Evolutionary conservation across 768 basidiomycete genomes (phyloP).

Genomic region (Boletales sp.): DNA sequence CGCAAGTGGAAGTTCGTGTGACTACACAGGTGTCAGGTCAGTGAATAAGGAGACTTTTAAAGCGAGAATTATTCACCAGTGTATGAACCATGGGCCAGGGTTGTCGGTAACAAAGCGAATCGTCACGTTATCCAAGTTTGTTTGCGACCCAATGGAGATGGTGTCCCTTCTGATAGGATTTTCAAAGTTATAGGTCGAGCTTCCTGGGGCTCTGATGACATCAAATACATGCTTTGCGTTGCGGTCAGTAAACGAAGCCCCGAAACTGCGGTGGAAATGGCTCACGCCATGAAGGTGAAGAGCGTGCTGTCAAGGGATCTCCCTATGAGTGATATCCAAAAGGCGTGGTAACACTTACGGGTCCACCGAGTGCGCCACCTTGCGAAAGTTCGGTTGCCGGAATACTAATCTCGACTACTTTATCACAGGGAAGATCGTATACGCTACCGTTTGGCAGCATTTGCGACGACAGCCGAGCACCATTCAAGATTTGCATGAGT

Average conservation of each 20-base stretch:
- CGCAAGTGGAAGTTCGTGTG: slow-evolving; percentile 22
- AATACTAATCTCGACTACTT: slow-evolving; percentile 18
- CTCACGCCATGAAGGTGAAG: slow-evolving; percentile 23
- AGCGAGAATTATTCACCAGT: slow-evolving; percentile 10
- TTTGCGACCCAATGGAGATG: slow-evolving; percentile 28
- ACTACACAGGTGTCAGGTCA: slow-evolving; percentile 5
- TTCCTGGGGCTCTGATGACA: slow-evolving; percentile 42
- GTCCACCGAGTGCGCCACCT: slow-evolving; percentile 30
- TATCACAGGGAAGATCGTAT: slow-evolving; percentile 11
- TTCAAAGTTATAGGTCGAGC: slow-evolving; percentile 34
- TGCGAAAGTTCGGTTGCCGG: slow-evolving; percentile 9
- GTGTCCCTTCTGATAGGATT: slow-evolving; percentile 57
- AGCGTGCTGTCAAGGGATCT: slow-evolving; percentile 10
- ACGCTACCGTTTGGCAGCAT: slow-evolving; percentile 13
- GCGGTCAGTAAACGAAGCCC: not conserved
- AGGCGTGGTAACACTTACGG: slow-evolving; percentile 12
- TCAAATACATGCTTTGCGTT: slow-evolving; percentile 36
- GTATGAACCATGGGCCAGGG: slow-evolving; percentile 32
- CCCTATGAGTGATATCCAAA: not conserved
- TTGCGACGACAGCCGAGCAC: slow-evolving; percentile 5
- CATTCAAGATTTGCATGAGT: slow-evolving; percentile 24
- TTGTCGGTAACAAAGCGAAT: slow-evolving; percentile 70
- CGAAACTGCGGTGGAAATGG: not conserved
- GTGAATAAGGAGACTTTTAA: not conserved
- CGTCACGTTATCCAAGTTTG: slow-evolving; percentile 39